These are phyloP conservation scores for Martiniozyma asiatica DNA, from an alignment of 1,139 yeast species.

Conservation along the genomic window DNA sequence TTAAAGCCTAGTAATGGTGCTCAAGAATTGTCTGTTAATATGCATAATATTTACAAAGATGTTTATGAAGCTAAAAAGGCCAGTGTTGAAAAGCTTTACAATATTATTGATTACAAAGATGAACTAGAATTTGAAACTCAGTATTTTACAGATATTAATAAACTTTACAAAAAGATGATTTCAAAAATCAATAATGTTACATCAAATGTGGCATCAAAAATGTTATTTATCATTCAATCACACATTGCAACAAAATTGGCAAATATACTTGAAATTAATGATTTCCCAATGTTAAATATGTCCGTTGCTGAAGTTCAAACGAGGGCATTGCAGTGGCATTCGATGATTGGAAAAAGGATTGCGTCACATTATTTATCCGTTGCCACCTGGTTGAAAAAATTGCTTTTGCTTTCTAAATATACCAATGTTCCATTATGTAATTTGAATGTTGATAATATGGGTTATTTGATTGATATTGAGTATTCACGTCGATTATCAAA, in stretches of 20 bases:
- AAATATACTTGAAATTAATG: conserved; percentile 32
- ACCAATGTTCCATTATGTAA: conserved; percentile 83
- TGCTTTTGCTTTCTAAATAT: conserved; percentile 55
- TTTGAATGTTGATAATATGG: conserved; percentile 61
- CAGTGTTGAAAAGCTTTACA: conserved; percentile 30
- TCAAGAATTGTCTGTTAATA: conserved; percentile 46
- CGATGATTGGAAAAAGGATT: conserved; percentile 52
- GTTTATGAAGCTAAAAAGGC: conserved; percentile 35
- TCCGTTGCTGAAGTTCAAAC: conserved; percentile 42
- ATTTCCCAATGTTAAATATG: conserved; percentile 58
- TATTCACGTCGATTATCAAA: conserved; percentile 68
- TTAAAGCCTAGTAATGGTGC: conserved; percentile 62
- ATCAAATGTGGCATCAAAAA: conserved; percentile 58
- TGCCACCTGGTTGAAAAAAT: conserved; percentile 62
- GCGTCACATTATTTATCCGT: conserved; percentile 63
- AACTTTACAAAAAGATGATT: conserved; percentile 43
- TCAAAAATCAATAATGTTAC: conserved; percentile 43
- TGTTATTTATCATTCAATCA: conserved; percentile 63
- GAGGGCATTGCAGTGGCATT: conserved; percentile 86
- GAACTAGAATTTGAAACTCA: conserved; percentile 39
- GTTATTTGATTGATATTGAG: conserved; percentile 70
- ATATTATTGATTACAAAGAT: conserved; percentile 39
- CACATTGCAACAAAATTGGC: conserved; percentile 41
- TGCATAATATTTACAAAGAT: conserved; percentile 46
- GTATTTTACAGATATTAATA: conserved; percentile 39